Evolutionary conservation across 805 yeast species (phyloP), one percentile per base, ranked within the genome.

Genomic region (Schizosaccharomyces cryophilus): DNA sequence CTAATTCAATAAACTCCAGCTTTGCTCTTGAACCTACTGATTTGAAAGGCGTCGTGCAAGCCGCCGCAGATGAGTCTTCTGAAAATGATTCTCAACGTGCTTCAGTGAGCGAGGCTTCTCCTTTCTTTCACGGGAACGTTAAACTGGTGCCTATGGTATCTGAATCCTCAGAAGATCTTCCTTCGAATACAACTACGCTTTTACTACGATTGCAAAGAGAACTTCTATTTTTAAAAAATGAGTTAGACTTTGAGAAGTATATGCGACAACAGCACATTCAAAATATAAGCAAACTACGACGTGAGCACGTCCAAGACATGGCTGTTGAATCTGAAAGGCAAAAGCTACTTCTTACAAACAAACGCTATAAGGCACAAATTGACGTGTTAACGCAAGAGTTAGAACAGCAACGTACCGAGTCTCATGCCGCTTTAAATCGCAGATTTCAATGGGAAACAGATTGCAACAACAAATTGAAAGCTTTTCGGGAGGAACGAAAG

Each of bases 181-280:
- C n/a, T 5, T 9, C 19, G 6, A 24, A 17, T 17, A 29, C 30
- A 29, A 51, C n/a, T 17, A 29, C 21, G 17, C 19, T 29, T 6
- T 11, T 51, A 19, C 56, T 21, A 9, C 56, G 56, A 67, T 72
- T 76, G 15, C 78, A 78, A 61, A 72, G 86, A 62, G 86, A 83
- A 66, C 70, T 82, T 17, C 67, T 82, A 61, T 71, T 82, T 45
- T 65, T 75, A 62, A 75, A 76, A 60, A 83, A 83, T 67, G 87
- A 83, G 66, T 71, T 80, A 47, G 83, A 81, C 59, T 83, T 83
- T 65, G 73, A 79, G 3, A 74, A 75, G 59, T 81, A 78, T 67
- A 66, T 80, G 65, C 78, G 77, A 59, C 73, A 77, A 60, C 72
- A 79, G 62, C 73, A 73, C 61, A 75, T 77, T 64, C 71, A 69